Conservation (phyloP, 495 filamentous ascomycete genomes). For the Diplogelasinospora grovesii region DNA sequence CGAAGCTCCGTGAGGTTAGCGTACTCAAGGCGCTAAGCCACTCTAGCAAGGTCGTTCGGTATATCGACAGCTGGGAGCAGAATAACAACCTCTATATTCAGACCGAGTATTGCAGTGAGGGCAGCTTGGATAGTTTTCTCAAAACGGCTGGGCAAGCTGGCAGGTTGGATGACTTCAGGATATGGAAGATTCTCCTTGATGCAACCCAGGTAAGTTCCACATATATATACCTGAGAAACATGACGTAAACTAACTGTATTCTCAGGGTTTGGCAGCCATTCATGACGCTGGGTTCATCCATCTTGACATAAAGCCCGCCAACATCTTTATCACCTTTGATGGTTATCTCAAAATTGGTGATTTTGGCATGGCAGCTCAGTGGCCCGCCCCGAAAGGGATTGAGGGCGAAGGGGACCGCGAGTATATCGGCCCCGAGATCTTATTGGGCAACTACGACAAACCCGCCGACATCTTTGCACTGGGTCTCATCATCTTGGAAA, state of each 20-base stretch:
- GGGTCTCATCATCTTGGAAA: conserved; percentile 88
- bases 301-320: conserved; percentile 92
- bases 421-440: conserved; percentile 89
- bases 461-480: conserved; percentile 90
- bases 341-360: conserved; percentile 91
- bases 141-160: conserved; percentile 69
- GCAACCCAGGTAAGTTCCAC: conserved; percentile 59
- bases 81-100: conserved; percentile 82
- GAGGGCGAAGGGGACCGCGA: conserved; percentile 93
- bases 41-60: conserved; percentile 75
- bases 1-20: conserved; percentile 72
- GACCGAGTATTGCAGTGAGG: conserved; percentile 92
- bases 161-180: conserved; percentile 89
- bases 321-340: conserved; percentile 84
- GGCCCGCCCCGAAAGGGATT: conserved; percentile 67
- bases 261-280: conserved; percentile 77
- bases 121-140: conserved; percentile 79
- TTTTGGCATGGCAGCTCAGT: conserved; percentile 83
- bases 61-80: conserved; percentile 80
- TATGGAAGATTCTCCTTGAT: conserved; percentile 95
- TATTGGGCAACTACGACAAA: conserved; percentile 77
- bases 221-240: background rate
- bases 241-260: conserved; percentile 24
- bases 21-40: conserved; percentile 64
- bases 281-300: conserved; percentile 86